Conservation (phyloP, 495 filamentous ascomycete species). For the Aspergillus hancockii region DNA sequence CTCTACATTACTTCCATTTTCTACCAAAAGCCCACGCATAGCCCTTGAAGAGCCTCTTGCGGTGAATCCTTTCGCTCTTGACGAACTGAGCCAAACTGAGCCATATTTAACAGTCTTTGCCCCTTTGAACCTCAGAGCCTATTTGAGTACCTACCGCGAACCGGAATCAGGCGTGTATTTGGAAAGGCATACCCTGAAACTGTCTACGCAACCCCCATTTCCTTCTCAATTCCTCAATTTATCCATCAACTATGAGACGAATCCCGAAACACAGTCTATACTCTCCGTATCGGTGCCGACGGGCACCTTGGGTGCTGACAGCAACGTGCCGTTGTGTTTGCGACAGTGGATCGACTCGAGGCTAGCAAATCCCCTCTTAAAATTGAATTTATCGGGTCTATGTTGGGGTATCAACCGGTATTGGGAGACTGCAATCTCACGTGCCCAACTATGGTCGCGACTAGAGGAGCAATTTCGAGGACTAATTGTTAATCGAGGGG, state of each 20-base stretch:
- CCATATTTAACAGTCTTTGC: constrained; percentile 42
- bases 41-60: constrained; percentile 27
- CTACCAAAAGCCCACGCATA: constrained; percentile 30
- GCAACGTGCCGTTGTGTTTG: constrained; percentile 33
- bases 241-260: constrained; percentile 40
- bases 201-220: constrained; percentile 42
- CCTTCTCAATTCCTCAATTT: constrained; percentile 37
- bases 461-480: constrained; percentile 29
- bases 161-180: constrained; percentile 18
- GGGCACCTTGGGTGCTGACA: constrained; percentile 21
- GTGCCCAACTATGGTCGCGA: constrained; percentile 41
- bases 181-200: constrained; percentile 40
- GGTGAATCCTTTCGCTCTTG: constrained; percentile 40
- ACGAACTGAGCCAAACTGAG: constrained; percentile 28
- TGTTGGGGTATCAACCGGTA: constrained; percentile 47
- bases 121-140: constrained; percentile 35
- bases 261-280: constrained; percentile 40
- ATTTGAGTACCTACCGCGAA: constrained; percentile 24
- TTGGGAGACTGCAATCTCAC: constrained; percentile 42
- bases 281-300: constrained; percentile 33
- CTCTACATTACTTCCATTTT: constrained; percentile 44
- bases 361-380: constrained; percentile 37
- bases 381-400: constrained; percentile 43
- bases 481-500: not conserved
- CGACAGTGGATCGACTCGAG: constrained; percentile 43